Evolutionary conservation across 805 yeast genomes (phyloP).

Genomic region (Brettanomyces naardenensis): DNA sequence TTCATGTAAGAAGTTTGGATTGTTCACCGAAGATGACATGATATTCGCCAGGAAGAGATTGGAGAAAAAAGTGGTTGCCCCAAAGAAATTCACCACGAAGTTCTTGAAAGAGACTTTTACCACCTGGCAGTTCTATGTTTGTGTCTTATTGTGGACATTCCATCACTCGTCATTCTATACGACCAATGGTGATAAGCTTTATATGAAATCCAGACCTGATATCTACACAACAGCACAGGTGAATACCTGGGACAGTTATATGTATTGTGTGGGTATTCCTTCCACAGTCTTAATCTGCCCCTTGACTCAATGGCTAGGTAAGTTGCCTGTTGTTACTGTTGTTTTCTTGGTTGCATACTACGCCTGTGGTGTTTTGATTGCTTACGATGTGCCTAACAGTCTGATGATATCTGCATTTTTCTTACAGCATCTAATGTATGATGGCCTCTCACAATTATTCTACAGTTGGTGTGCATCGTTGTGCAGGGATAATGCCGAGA

Average conservation of each 20-base stretch:
- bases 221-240: slow-evolving; percentile 9
- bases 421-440: slow-evolving; percentile 13
- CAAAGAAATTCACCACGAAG: slow-evolving; percentile 35
- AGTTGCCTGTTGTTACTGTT: slow-evolving; percentile 7
- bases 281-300: slow-evolving; percentile 24
- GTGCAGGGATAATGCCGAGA: slow-evolving; percentile 16
- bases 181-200: slow-evolving; percentile 19
- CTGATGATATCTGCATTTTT: slow-evolving; percentile 36
- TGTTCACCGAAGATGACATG: slow-evolving; percentile 33
- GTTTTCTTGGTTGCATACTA: slow-evolving; percentile 7
- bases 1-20: slow-evolving; percentile 26
- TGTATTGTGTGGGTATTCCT: slow-evolving; percentile 11
- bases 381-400: slow-evolving; percentile 8
- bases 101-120: slow-evolving; percentile 34
- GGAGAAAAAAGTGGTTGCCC: slow-evolving; percentile 22
- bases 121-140: slow-evolving; percentile 31
- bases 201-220: slow-evolving; percentile 13
- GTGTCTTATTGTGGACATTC: slow-evolving; percentile 14
- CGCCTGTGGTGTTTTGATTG: slow-evolving; percentile 8
- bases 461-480: slow-evolving; percentile 14
- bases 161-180: slow-evolving; percentile 30
- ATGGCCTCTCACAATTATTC: slow-evolving; percentile 14
- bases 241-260: slow-evolving; percentile 12
- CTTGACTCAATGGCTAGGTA: slow-evolving; percentile 31
- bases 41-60: slow-evolving; percentile 40